A percentile compares a stretch with the other conserved stretches of the same genome.
These are phyloP conservation scores for Lactarius indigo DNA, from an alignment of 768 basidiomycete species.

Conservation along the genomic window DNA sequence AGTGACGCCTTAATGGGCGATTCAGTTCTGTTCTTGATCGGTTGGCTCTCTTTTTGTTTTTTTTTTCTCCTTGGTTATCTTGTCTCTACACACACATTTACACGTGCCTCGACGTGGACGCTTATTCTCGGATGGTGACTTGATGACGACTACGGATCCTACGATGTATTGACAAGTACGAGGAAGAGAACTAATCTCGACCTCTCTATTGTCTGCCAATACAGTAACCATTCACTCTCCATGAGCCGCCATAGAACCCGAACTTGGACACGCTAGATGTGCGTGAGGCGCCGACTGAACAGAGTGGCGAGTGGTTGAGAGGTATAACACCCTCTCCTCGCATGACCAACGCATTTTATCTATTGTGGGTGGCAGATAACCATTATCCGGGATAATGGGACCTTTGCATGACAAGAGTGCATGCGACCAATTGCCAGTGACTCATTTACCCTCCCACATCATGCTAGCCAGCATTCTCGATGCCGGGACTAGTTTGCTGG, in stretches of 20 bases:
- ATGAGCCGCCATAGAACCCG: not conserved
- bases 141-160: not conserved
- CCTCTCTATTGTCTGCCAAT: not conserved
- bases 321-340: not conserved
- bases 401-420: not conserved
- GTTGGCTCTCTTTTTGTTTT: not conserved
- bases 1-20: not conserved
- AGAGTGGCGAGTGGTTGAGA: not conserved
- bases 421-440: not conserved
- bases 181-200: not conserved
- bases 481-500: constrained; percentile 4
- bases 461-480: constrained; percentile 1
- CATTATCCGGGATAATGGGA: not conserved
- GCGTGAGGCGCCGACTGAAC: not conserved
- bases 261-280: not conserved
- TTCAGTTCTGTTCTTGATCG: not conserved
- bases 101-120: not conserved
- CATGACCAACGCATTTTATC: not conserved
- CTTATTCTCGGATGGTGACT: not conserved
- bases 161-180: not conserved
- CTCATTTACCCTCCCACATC: not conserved
- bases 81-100: not conserved
- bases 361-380: not conserved
- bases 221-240: not conserved
- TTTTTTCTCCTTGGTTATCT: not conserved